Base-by-base conservation (phyloP, 2,329 filamentous ascomycete genomes). In the Alternaria sp. region DNA sequence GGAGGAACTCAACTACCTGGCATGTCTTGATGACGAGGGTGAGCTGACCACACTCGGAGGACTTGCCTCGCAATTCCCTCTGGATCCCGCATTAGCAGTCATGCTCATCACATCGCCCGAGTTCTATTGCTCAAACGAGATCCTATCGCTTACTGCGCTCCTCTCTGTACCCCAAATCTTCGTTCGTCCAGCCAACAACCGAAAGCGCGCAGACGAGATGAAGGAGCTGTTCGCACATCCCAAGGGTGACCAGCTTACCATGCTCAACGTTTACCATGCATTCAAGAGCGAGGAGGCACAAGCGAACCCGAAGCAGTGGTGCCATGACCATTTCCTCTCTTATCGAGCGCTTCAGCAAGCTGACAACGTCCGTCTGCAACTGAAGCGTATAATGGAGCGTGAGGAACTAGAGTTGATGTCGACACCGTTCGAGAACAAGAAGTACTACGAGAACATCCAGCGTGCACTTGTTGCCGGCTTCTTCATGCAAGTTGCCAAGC, bases 401-500 rank as follows among this genome's bases (percentile, higher is more conserved):
- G 89, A 94, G 70, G 92, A 90, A 62, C 83, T 99, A 10, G 92
- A 97, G 65, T 88, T 99, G 55, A 80, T 97, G 58, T 96, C 92
- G 56, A 98, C 95, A 0, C 88, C 92, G 0, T 98, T 97, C 77
- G 91, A 94, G 74, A 90, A 98, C 83, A 97, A 97, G 85, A 93
- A 96, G 77, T 99, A 99, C 85, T 99, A 98, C 82, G 93, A 89
- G 79, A 99, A 99, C 80, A 99, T 99, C 75, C 92, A 95, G 47
- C 90, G 94, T 41, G 95, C 96, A 9, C 87, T 99, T 14, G 91
- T 97, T 12, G 88, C 94, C 1, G 96, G 96, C 33, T 99, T 99
- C 87, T 99, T 99, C 86, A 99, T 99, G 96, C 96, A 99, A 80
- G 93, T 98, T 21, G 96, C 96, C 63, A 97, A 97, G 89, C 93